These are phyloP conservation scores for Candida berthetii DNA, from an alignment of 805 yeast genomes.

Conservation along the genomic window DNA sequence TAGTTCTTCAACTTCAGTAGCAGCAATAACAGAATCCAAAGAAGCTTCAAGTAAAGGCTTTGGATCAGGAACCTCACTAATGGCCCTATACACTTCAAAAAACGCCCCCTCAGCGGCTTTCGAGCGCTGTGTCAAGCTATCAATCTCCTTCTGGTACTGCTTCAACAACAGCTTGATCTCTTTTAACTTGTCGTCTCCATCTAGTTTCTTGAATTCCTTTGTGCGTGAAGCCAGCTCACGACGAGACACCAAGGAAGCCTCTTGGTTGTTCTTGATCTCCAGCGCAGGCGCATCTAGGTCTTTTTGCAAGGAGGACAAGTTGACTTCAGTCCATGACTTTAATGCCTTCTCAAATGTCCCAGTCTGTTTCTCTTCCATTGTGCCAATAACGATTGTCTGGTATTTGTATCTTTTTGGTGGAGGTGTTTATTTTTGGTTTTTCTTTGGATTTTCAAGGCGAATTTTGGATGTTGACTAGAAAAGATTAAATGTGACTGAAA, in stretches of 20 bases:
- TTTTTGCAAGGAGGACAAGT: slow-evolving; percentile 63
- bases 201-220: slow-evolving; percentile 74
- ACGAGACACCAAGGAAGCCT: slow-evolving; percentile 59
- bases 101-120: slow-evolving; percentile 70
- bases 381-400: no score
- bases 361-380: neutral
- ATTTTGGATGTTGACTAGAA: no score
- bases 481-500: no score
- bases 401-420: no score
- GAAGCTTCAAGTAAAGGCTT: slow-evolving; percentile 70
- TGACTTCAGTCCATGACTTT: slow-evolving; percentile 70
- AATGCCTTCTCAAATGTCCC: slow-evolving; percentile 39
- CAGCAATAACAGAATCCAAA: slow-evolving; percentile 52
- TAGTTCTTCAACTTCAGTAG: slow-evolving; percentile 45
- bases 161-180: slow-evolving; percentile 63
- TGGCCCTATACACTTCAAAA: slow-evolving; percentile 63
- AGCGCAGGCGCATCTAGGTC: slow-evolving; percentile 70
- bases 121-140: slow-evolving; percentile 68
- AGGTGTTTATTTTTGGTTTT: no score
- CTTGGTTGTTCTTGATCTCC: slow-evolving; percentile 66
- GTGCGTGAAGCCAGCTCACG: slow-evolving; percentile 78
- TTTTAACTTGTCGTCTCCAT: slow-evolving; percentile 57
- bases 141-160: slow-evolving; percentile 85
- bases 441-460: no score
- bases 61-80: slow-evolving; percentile 94